Base-by-base conservation (phyloP, 2,329 filamentous ascomycete species). In the Alternaria arbusti region DNA sequence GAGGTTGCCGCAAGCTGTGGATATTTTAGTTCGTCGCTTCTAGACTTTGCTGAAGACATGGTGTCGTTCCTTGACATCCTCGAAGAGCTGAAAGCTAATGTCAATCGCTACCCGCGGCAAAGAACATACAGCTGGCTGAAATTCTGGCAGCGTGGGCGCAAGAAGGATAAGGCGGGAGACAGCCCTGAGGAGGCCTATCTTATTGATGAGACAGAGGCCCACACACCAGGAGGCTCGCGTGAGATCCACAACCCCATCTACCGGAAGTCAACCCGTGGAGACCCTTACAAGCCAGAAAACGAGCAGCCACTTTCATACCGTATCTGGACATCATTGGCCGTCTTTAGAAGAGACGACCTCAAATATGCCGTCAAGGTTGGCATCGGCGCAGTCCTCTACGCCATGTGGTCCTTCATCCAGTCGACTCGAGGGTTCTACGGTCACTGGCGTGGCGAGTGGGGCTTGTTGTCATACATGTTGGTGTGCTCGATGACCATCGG, bases 401-500 rank as follows among this genome's bases (percentile, higher is more conserved):
- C 94, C 17, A 88, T 96, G 79, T 92, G 96, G 70, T 91, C 96
- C 3, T 99, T 97, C 74, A 86, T 97, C 32, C 87, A 89, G 1
- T 83, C 86, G 9, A 97, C 94, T 3, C 86, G 94, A 56, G 91
- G 92, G 0, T 86, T 91, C 20, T 99, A 97, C 78, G 86, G 89
- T 56, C 90, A 91, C 73, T 98, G 94, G 93, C 87, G 95, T 77
- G 95, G 95, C 28, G 96, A 99, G 84, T 99, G 96, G 96, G 96
- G 96, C 22, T 85, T 99, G 3, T 80, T 99, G 59, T 97, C 94
- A 0, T 98, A 97, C 83, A 98, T 98, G 95, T 89, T 98, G 75
- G 96, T 99, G 23, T 97, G 94, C 77, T 94, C 92, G 40, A 98
- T 97, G 94, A 99, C 95, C 0, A 95, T 97, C 22, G 96, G 96